Evolutionary conservation across 2,329 filamentous ascomycete species (phyloP), one percentile per base, ranked within the genome.

Genomic region (Lizonia empirigonia): DNA sequence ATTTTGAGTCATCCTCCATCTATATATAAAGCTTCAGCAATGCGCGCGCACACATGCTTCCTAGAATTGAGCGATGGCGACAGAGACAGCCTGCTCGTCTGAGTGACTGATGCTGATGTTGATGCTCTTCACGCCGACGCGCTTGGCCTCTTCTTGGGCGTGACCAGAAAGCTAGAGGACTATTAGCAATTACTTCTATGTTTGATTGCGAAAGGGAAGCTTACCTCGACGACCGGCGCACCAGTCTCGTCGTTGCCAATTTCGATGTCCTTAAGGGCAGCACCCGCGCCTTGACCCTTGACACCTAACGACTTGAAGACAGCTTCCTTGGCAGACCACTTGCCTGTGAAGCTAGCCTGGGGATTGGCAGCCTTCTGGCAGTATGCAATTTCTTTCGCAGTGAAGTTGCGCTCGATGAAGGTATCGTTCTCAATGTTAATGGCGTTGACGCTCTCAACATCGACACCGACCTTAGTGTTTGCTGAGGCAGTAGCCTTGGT

Each of bases 241-340:
- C 94, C 94, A 36, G 84, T 88, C 60, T 89, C 86, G 68, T 92
- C 87, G 66, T 86, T 87, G 56, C 85, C 75, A 65, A 99, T 93
- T 78, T 99, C 95, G 78, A 99, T 99, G 33, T 97, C 92, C 80
- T 88, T 94, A 76, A 99, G 76, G 13, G 91, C 82, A 53, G 94
- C 93, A 59, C 95, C 94, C 8, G 89, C 92, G 55, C 94, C 94
- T 76, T 89, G 87, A 75, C 92, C 88, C 63, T 83, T 78, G 10
- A 97, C 92, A 61, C 92, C 91, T 12, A 99, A 81, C 29, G 90
- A 91, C 84, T 99, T 99, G 83, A 99, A 99, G 1, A 99, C 92
- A 22, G 94, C 94, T 78, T 99, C 94, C 80, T 99, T 99, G 27
- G 94, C 94, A 67, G 88, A 93, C 94, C 94, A 99, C 63, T 91